Evolutionary conservation across 345 rosid genomes (phyloP), one percentile per base, ranked within the genome.

Genomic region (Eutrema japonicum): DNA sequence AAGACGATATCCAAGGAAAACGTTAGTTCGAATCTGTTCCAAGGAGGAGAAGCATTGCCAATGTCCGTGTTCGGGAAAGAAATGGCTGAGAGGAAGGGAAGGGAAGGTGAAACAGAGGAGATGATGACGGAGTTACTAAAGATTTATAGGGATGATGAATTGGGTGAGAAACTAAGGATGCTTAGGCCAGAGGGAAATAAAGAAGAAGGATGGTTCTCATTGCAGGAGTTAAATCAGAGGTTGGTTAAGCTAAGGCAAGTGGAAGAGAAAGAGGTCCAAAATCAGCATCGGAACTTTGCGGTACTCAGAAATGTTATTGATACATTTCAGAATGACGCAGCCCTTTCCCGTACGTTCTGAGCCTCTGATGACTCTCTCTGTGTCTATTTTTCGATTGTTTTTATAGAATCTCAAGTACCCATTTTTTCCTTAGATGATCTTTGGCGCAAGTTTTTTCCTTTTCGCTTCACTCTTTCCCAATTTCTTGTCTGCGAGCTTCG

Each of bases 181-280:
- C 78, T 91, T 78, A 77, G 90, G 53, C 87, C 81, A 0, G 80
- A 81, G 57, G 78, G 38, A 46, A 63, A 62, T 56, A 80, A 63
- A 71, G 78, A 76, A 14, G 73, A 70, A 56, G 74, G 72, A 2
- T 76, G 85, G 82, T 94, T 91, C 80, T 88, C 95, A 0, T 65
- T 91, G 81, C 60, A 60, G 78, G 95, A 94, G 83, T 70, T 94
- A 88, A 87, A 80, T 71, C 85, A 82, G 80, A 89, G 98, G 79
- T 63, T 91, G 80, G 74, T 62, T 70, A 85, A 78, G 84, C 66
- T 94, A 71, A 87, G 90, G 78, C 85, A 80, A 76, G 53, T 79
- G 74, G 96, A 94, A 65, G 78, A 84, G 72, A 77, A 80, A 74
- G 87, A 84, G 55, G 53, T 18, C 1, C 70, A 72, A 1, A 62